Conservation (phyloP, 176 grass and related monocot genomes). For the Cenchrus purpureus region DNA sequence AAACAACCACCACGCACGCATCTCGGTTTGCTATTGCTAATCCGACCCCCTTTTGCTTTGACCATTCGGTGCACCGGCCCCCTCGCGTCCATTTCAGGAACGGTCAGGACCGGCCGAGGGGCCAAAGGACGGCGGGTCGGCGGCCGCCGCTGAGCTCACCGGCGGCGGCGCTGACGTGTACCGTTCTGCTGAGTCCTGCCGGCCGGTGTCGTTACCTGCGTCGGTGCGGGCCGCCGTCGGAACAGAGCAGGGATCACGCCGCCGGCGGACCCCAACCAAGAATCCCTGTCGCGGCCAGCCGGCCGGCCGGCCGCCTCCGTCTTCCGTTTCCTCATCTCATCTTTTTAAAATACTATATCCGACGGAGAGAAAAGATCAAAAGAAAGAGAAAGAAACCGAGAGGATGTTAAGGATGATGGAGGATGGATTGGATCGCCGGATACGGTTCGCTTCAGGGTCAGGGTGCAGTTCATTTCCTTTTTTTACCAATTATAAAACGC, state of each 20-base stretch:
- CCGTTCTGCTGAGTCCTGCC: neutral
- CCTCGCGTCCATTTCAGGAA: neutral
- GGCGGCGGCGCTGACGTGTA: neutral
- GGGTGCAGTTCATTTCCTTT: no score
- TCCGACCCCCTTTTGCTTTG: neutral
- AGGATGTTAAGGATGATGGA: neutral
- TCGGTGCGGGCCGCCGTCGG: neutral
- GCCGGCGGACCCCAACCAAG: no score
- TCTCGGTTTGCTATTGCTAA: neutral
- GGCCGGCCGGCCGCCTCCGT: neutral
- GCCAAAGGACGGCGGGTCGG: slow-evolving; percentile 1
- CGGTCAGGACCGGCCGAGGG: neutral
- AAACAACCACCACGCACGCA: slow-evolving; percentile 20
- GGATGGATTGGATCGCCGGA: neutral
- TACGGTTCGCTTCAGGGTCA: neutral
- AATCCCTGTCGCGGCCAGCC: neutral
- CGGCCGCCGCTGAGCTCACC: neutral
- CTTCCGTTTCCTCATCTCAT: neutral
- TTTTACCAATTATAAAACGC: slow-evolving; percentile 33
- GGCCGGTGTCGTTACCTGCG: neutral
- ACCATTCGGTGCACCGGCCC: neutral
- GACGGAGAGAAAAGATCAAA: neutral
- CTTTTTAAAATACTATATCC: neutral
- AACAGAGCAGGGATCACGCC: no score
- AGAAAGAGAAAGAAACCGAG: no score